Evolutionary conservation across 495 filamentous ascomycete genomes (phyloP).

Genomic region (Lepidopterella palustris): DNA sequence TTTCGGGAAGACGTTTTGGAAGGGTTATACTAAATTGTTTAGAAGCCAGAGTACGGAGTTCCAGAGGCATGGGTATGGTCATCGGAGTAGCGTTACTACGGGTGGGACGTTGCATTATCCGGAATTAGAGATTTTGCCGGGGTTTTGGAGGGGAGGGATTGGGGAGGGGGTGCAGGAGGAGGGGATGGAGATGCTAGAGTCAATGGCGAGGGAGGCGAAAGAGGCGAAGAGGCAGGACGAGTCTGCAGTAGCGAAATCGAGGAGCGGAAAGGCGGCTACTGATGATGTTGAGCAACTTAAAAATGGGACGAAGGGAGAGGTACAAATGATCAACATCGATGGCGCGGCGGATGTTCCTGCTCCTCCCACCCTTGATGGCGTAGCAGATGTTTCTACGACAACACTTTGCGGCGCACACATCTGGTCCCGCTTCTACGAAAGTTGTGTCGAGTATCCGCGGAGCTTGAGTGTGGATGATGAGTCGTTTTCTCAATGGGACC

Average conservation of each 20-base stretch:
- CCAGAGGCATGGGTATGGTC: slow-evolving; percentile 22
- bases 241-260: no score
- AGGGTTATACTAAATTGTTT: slow-evolving; percentile 26
- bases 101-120: slow-evolving; percentile 25
- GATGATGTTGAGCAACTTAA: no score
- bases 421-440: slow-evolving; percentile 22
- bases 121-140: slow-evolving; percentile 29
- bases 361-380: slow-evolving; percentile 1
- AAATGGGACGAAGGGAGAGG: no score
- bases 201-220: neutral
- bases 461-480: neutral
- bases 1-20: slow-evolving; percentile 24
- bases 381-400: neutral
- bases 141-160: slow-evolving; percentile 9
- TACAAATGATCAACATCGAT: no score
- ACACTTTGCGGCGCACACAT: slow-evolving; percentile 4
- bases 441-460: slow-evolving; percentile 5
- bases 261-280: no score
- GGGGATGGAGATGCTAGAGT: neutral
- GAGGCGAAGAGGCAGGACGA: neutral
- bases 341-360: neutral
- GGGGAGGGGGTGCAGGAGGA: neutral
- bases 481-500: no score
- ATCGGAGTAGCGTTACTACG: slow-evolving; percentile 20
- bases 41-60: slow-evolving; percentile 27